Conservation (phyloP, 805 yeast species). For the Candida alai region DNA sequence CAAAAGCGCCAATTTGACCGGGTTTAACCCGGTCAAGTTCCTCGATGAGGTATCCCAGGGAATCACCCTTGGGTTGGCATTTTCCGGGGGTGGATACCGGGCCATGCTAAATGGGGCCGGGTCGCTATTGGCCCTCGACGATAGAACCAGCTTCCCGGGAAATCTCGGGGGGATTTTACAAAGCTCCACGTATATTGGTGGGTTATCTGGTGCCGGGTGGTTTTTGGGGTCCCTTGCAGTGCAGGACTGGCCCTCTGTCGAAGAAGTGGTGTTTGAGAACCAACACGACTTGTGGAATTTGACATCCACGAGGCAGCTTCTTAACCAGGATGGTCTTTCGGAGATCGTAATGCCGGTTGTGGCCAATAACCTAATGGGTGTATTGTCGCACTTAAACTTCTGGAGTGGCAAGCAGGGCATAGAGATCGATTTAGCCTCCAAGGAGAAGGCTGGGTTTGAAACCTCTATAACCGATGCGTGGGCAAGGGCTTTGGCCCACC, state of each 20-base stretch:
- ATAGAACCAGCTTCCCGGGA: constrained; percentile 53
- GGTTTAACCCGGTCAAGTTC: constrained; percentile 43
- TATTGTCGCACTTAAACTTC: constrained; percentile 26
- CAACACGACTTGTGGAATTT: constrained; percentile 34
- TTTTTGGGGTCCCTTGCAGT: constrained; percentile 61
- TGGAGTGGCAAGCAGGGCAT: constrained; percentile 39
- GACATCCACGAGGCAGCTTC: constrained; percentile 24
- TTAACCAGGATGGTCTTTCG: constrained; percentile 18
- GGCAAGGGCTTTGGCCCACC: constrained; percentile 63
- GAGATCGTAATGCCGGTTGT: constrained; percentile 19
- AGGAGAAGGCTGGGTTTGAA: constrained; percentile 55
- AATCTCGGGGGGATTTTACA: constrained; percentile 80
- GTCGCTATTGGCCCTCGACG: constrained; percentile 73
- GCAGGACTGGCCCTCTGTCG: constrained; percentile 72
- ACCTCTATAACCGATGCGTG: constrained; percentile 73
- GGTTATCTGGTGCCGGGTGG: constrained; percentile 68
- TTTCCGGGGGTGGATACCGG: constrained; percentile 73
- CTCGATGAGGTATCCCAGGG: constrained; percentile 22
- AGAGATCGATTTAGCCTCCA: constrained; percentile 44
- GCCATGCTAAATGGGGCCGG: constrained; percentile 90
- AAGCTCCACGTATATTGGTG: constrained; percentile 67
- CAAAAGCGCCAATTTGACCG: constrained; percentile 40
- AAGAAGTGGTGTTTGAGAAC: constrained; percentile 43
- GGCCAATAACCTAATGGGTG: constrained; percentile 19
- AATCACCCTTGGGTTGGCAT: constrained; percentile 30